Evolutionary conservation across 441 rosid genomes (phyloP), one percentile per base, ranked within the genome.

Genomic region (Corymbia citriodora): DNA sequence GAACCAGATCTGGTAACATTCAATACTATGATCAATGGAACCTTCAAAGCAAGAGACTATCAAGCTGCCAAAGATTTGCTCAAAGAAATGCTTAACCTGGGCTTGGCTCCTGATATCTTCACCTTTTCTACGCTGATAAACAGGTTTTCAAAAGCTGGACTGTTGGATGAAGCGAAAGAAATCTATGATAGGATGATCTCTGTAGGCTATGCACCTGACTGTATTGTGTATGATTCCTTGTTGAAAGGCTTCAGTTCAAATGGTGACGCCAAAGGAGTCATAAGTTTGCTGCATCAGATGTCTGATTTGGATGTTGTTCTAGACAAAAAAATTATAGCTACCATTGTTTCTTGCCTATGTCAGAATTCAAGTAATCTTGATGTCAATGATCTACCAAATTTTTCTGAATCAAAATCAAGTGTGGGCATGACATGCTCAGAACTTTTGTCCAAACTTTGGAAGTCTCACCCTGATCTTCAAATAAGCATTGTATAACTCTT

Each of bases 21-120:
- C 93, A 96, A 94, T 87, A 93, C 90, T 36, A 92, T 96, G 95
- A 94, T 96, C 70, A 94, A 96, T 92, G 97, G 95, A 82, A 93
- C 93, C 89, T 93, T 96, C 52, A 93, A 91, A 93, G 94, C 93
- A 33, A 94, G 97, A 91, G 95, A 94, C 93, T 61, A 93, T 91
- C 86, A 91, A 79, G 92, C 94, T 89, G 94, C 95, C 90, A 93
- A 95, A 87, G 94, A 93, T 55, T 94, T 95, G 83, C 93, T 94
- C n/a, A 85, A 29, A 12, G 96, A 90, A 89, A 95, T 96, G 96
- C 89, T 93, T 89, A 91, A 90, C 89, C 88, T 93, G 94, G 96
- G 96, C 89, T 90, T 94, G 91, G 89, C 91, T 65, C 96, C 96
- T 89, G 96, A 96, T 91, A 90, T 92, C 87, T 89, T 89, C 55